A percentile compares a stretch with the other conserved stretches of the same genome.
phyloP scores from a whole-genome alignment of 140 eudicot species.

The Ambrosia hybrid region DNA sequence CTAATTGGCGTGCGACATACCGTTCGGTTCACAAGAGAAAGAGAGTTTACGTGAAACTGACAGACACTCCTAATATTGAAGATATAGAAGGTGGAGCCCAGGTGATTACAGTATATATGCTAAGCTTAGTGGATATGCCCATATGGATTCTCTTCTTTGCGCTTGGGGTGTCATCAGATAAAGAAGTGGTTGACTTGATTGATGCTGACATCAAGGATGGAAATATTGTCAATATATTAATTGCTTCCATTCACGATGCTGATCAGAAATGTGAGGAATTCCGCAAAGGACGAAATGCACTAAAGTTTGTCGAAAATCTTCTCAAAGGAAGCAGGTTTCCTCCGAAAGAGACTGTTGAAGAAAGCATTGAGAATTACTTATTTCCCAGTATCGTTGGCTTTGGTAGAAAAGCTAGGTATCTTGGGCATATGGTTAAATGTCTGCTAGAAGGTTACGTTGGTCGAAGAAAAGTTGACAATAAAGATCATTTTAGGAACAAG shows the following conservation, averaged over 20 bases:
- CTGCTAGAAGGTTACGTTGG: slow-evolving; percentile 66
- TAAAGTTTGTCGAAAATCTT: slow-evolving; percentile 35
- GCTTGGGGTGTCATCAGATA: slow-evolving; percentile 71
- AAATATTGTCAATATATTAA: slow-evolving; percentile 51
- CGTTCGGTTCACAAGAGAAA: slow-evolving; percentile 52
- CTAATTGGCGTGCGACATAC: slow-evolving; percentile 61
- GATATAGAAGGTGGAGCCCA: slow-evolving; percentile 55
- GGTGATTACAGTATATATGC: slow-evolving; percentile 50
- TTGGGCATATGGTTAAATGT: slow-evolving; percentile 85
- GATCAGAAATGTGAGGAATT: slow-evolving; percentile 57
- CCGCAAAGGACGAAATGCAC: slow-evolving; percentile 46
- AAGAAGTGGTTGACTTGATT: slow-evolving; percentile 64
- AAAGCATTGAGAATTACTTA: slow-evolving; percentile 44
- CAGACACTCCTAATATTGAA: slow-evolving; percentile 53
- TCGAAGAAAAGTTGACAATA: slow-evolving; percentile 65
- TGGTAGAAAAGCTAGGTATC: slow-evolving; percentile 62
- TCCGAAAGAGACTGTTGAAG: slow-evolving; percentile 64
- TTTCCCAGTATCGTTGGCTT: slow-evolving; percentile 63
- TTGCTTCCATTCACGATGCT: slow-evolving; percentile 75
- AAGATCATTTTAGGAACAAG: slow-evolving; percentile 85
- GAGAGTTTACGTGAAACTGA: slow-evolving; percentile 65
- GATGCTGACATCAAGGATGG: slow-evolving; percentile 56
- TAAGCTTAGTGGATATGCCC: slow-evolving; percentile 53
- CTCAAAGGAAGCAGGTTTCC: slow-evolving; percentile 57
- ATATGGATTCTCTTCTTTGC: slow-evolving; percentile 87